Percentiles rank a stretch among this genome's conserved stretches.
phyloP scores from a whole-genome alignment of 2,329 filamentous ascomycete genomes.

The Fusarium haematococcum region DNA sequence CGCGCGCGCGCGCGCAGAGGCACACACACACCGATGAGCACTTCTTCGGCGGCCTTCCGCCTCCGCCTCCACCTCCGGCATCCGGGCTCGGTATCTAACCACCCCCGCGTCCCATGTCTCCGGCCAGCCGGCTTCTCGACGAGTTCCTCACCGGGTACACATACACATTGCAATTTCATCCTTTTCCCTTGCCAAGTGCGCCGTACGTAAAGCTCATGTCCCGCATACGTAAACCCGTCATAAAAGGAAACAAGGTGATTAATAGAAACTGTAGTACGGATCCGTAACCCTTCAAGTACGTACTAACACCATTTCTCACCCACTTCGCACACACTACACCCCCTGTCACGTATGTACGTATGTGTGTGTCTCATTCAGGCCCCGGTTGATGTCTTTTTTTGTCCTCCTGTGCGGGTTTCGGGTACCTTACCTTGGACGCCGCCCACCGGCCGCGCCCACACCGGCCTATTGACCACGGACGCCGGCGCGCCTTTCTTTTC shows the following conservation, averaged over 20 bases:
- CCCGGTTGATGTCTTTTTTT: conserved; percentile 1
- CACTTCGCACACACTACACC: not conserved
- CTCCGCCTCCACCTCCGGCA: conserved; percentile 36
- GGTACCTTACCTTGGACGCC: conserved; percentile 41
- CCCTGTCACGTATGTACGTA: not conserved
- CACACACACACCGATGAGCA: not conserved
- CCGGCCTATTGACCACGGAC: conserved; percentile 21
- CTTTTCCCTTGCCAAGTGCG: not conserved
- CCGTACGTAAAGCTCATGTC: not conserved
- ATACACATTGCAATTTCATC: not conserved
- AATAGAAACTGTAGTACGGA: not conserved
- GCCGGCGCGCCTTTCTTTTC: conserved; percentile 3
- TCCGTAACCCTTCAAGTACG: not conserved
- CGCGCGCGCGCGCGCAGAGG: not conserved
- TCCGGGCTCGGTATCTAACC: conserved; percentile 29
- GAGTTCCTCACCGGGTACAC: not conserved
- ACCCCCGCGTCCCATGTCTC: conserved; percentile 24
- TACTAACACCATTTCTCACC: not conserved
- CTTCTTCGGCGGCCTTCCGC: conserved; percentile 22
- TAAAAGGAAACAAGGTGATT: not conserved
- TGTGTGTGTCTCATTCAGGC: conserved; percentile 3
- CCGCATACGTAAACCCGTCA: not conserved
- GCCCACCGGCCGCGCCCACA: conserved; percentile 30
- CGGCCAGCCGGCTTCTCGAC: conserved; percentile 27
- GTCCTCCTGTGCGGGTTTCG: conserved; percentile 25